Conservation (phyloP, 148 eudicot species). For the Rhododendron ferrugineum region DNA sequence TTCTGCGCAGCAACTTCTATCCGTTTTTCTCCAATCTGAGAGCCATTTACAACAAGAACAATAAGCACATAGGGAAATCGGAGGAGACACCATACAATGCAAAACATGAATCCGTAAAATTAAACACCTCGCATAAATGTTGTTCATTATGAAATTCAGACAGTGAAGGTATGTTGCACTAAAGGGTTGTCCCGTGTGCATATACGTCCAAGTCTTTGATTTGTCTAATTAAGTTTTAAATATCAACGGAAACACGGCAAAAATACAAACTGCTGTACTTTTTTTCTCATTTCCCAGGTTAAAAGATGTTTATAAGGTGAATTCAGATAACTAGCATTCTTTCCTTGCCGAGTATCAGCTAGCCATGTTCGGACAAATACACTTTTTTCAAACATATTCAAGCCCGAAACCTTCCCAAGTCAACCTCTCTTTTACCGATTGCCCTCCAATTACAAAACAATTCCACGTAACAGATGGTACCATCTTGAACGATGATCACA, state of each 20-base stretch:
- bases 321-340: neutral
- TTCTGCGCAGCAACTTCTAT: conserved; percentile 68
- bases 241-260: neutral
- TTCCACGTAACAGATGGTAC: neutral
- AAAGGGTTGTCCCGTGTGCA: neutral
- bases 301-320: neutral
- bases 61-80: neutral
- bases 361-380: neutral
- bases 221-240: neutral
- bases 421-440: neutral
- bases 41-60: neutral
- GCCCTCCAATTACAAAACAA: neutral
- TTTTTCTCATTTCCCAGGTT: neutral
- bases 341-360: neutral
- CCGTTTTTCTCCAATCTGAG: conserved; percentile 71
- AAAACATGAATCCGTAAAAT: neutral
- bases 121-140: neutral
- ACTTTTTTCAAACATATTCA: neutral
- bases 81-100: neutral
- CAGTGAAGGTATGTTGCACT: neutral
- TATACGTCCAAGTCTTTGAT: neutral
- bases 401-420: neutral
- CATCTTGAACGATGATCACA: neutral
- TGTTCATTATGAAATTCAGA: no score
- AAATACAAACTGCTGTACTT: neutral